Evolutionary conservation across 768 basidiomycete species (phyloP).

Genomic region (Lactarius tabidus): DNA sequence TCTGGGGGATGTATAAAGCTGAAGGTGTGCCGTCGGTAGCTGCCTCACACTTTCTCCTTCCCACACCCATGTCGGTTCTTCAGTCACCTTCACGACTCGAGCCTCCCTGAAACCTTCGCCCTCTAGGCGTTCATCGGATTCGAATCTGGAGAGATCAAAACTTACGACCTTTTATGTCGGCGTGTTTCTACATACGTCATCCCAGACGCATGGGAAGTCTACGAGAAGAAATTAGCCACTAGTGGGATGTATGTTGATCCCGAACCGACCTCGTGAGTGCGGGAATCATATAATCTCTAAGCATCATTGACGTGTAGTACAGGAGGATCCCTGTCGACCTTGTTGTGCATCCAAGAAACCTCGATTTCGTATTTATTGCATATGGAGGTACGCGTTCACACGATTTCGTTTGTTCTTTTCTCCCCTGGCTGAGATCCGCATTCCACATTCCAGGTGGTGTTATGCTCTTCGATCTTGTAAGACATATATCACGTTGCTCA

Average conservation of each 20-base stretch:
- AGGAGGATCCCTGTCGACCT: slow-evolving; percentile 51
- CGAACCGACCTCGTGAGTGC: slow-evolving; percentile 37
- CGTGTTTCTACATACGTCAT: slow-evolving; percentile 62
- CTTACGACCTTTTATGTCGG: slow-evolving; percentile 71
- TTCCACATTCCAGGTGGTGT: slow-evolving; percentile 49
- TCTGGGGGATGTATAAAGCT: slow-evolving; percentile 1
- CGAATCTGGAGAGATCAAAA: slow-evolving; percentile 57
- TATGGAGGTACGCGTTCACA: slow-evolving; percentile 53
- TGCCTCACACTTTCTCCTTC: slow-evolving; percentile 61
- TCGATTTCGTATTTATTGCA: slow-evolving; percentile 69
- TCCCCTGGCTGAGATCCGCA: not conserved
- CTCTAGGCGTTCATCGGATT: slow-evolving; percentile 46
- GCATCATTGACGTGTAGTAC: slow-evolving; percentile 15
- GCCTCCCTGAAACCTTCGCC: slow-evolving; percentile 5
- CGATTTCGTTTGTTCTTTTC: not conserved
- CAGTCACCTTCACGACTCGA: slow-evolving; percentile 3
- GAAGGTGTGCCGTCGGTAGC: slow-evolving; percentile 30
- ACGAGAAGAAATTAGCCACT: slow-evolving; percentile 53
- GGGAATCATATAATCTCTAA: not conserved
- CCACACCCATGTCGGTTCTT: slow-evolving; percentile 60
- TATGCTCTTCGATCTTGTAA: slow-evolving; percentile 54
- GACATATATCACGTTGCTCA: slow-evolving; percentile 17
- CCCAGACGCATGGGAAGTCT: slow-evolving; percentile 71
- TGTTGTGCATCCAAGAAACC: slow-evolving; percentile 64
- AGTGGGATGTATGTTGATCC: slow-evolving; percentile 39